Percentiles rank a stretch among this genome's conserved stretches.
Conservation (phyloP, 1,139 yeast genomes). For the Pichia sp. region DNA sequence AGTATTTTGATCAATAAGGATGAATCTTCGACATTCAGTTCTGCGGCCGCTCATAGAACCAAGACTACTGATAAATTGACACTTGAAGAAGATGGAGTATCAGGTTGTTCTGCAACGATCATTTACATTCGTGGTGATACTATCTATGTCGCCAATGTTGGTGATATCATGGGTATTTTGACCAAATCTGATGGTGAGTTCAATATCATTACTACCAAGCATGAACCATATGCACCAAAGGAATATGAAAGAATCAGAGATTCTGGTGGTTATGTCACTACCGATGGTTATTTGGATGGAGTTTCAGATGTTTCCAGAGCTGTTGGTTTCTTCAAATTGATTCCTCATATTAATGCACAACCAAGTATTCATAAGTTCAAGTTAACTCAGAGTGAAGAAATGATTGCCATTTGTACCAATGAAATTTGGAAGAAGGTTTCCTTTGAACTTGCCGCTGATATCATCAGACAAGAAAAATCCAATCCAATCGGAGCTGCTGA, state of each 20-base stretch:
- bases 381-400: conserved; percentile 72
- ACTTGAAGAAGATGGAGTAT: conserved; percentile 59
- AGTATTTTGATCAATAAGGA: conserved; percentile 41
- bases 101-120: conserved; percentile 89
- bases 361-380: conserved; percentile 71
- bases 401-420: conserved; percentile 81
- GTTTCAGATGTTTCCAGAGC: conserved; percentile 84
- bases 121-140: conserved; percentile 71
- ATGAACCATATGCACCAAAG: conserved; percentile 75
- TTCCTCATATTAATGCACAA: conserved; percentile 89
- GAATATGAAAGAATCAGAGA: conserved; percentile 90
- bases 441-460: conserved; percentile 86
- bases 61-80: conserved; percentile 39
- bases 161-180: conserved; percentile 83
- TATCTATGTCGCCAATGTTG: conserved; percentile 83
- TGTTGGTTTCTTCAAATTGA: conserved; percentile 81
- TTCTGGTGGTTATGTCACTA: conserved; percentile 87
- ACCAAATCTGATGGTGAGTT: conserved; percentile 83
- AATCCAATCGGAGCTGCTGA: conserved; percentile 95
- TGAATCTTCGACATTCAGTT: conserved; percentile 32
- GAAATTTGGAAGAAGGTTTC: conserved; percentile 85
- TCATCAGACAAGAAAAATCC: conserved; percentile 76
- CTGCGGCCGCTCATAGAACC: conserved; percentile 36
- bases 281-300: conserved; percentile 85
- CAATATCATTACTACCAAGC: conserved; percentile 68